phyloP scores from a whole-genome alignment of 345 rosid genomes.

The Rhodamnia rubescens region DNA sequence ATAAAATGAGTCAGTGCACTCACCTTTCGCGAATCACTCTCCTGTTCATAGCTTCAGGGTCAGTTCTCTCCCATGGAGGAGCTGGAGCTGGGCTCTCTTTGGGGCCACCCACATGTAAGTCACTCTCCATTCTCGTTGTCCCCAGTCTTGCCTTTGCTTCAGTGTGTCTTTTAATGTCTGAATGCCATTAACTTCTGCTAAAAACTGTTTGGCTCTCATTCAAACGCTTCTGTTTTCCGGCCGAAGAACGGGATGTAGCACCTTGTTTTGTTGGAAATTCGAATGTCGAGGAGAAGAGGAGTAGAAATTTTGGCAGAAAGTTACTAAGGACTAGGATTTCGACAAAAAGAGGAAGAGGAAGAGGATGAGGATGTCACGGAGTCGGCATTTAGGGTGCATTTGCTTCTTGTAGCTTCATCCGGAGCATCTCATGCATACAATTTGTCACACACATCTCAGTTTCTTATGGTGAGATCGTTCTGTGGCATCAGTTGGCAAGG shows the following conservation, averaged over 20 bases:
- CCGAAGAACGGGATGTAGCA: neutral
- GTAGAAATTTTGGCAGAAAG: neutral
- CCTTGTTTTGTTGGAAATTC: neutral
- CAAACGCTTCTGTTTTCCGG: neutral
- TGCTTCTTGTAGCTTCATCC: neutral
- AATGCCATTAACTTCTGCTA: neutral
- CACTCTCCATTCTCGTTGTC: neutral
- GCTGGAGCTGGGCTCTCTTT: neutral
- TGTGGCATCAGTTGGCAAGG: neutral
- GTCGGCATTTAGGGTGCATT: neutral
- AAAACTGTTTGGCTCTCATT: neutral
- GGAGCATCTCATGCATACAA: neutral
- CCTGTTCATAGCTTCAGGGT: neutral
- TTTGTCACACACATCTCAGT: neutral
- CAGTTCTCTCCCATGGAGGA: neutral
- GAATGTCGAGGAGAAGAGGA: neutral
- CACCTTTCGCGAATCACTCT: neutral
- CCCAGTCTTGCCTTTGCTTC: neutral
- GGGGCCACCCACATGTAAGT: neutral
- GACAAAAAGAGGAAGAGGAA: neutral
- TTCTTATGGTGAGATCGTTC: neutral
- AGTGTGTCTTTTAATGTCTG: neutral
- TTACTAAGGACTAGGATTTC: neutral
- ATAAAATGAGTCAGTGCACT: neutral
- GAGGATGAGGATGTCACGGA: neutral